phyloP scores from a whole-genome alignment of 768 basidiomycete genomes.

The Paxillus involutus region DNA sequence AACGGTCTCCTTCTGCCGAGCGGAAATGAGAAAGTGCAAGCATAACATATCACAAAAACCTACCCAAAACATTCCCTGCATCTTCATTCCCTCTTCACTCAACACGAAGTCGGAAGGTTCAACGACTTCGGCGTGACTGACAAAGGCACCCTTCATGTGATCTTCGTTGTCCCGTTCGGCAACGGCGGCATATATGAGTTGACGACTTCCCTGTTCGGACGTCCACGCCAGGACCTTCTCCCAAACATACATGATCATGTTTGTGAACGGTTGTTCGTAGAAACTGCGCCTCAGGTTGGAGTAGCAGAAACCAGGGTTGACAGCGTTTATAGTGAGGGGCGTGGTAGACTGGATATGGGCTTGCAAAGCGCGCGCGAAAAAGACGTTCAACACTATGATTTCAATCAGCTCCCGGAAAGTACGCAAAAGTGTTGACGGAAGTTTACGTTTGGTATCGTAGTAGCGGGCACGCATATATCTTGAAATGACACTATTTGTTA shows the following conservation, averaged over 20 bases:
- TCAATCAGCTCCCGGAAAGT: not conserved
- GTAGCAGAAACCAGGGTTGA: conserved; percentile 32
- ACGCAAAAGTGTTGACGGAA: not conserved
- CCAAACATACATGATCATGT: not conserved
- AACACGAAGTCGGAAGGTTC: conserved; percentile 35
- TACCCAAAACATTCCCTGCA: conserved; percentile 37
- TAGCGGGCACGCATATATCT: conserved; percentile 21
- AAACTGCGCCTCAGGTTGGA: conserved; percentile 21
- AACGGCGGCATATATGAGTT: conserved; percentile 32
- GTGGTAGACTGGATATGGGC: conserved; percentile 15
- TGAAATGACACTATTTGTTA: not conserved
- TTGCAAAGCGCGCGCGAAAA: conserved; percentile 31
- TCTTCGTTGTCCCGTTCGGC: conserved; percentile 21
- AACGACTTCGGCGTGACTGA: conserved; percentile 8
- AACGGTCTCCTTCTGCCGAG: conserved; percentile 18
- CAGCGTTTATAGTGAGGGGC: conserved; percentile 24
- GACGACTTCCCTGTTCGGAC: conserved; percentile 34
- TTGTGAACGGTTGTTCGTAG: not conserved
- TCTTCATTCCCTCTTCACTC: conserved; percentile 25
- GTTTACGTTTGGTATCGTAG: conserved; percentile 25
- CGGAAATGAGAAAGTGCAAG: too few relatives aligned
- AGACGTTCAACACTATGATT: conserved; percentile 27
- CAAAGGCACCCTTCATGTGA: conserved; percentile 20
- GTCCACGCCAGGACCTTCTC: conserved; percentile 18
- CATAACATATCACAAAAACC: conserved; percentile 1